Percentiles rank a stretch among this genome's conserved stretches.
These are phyloP conservation scores for Metschnikowia lachancei DNA, from an alignment of 805 yeast genomes.

Conservation along the genomic window DNA sequence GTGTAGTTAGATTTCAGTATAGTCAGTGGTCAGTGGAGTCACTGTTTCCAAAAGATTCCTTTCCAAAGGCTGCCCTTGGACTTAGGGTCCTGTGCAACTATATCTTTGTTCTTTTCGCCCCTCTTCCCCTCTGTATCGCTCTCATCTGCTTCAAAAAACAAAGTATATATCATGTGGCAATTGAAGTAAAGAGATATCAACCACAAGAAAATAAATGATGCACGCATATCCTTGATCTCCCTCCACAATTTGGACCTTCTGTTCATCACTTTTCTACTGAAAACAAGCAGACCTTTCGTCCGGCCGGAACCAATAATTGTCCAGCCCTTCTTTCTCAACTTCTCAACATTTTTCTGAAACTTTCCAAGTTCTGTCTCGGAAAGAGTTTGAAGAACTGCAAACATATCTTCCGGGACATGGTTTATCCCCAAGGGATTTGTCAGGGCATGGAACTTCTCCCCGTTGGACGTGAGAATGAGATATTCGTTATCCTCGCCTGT, in stretches of 20 bases:
- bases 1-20: too few species aligned
- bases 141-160: too few species aligned
- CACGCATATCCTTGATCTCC: constrained; percentile 7
- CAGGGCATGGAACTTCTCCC: constrained; percentile 30
- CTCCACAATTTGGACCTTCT: constrained; percentile 14
- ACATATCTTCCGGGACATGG: constrained; percentile 40
- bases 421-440: constrained; percentile 40
- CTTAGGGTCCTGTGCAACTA: background rate
- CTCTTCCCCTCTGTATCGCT: too few species aligned
- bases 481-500: constrained; percentile 23
- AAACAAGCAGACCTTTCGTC: constrained; percentile 17
- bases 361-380: constrained; percentile 33
- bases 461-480: constrained; percentile 34
- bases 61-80: background rate
- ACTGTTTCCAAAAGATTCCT: constrained; percentile 5
- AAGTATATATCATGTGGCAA: too few species aligned
- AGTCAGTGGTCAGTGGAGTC: too few species aligned
- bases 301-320: constrained; percentile 51
- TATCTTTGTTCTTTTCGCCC: background rate
- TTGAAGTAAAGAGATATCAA: too few species aligned
- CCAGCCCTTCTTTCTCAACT: constrained; percentile 49
- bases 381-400: constrained; percentile 39
- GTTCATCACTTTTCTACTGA: constrained; percentile 8
- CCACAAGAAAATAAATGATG: too few species aligned
- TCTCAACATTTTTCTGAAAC: constrained; percentile 36